These are phyloP conservation scores for Pinus albicaulis DNA, from an alignment of 75 land plant species.

Conservation along the genomic window DNA sequence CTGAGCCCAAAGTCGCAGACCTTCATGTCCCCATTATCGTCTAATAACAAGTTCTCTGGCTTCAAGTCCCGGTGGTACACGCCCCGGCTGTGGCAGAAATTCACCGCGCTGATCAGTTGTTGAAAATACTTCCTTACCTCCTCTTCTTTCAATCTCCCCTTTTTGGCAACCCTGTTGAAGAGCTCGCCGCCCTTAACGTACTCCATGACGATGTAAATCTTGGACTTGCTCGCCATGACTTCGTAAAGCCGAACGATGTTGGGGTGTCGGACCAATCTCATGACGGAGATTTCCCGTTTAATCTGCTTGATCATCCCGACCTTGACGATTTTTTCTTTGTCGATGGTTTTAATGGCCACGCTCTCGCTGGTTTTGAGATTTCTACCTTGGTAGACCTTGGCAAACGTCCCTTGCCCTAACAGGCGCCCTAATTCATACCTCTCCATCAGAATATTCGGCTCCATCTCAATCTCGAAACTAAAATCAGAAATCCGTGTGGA, in stretches of 20 bases:
- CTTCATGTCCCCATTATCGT: conserved; percentile 34
- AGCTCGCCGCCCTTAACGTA: conserved; percentile 62
- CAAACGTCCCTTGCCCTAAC: too few relatives aligned
- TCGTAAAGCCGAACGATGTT: conserved; percentile 79
- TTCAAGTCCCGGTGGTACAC: too few relatives aligned
- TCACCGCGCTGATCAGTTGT: conserved; percentile 53
- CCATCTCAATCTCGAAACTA: too few relatives aligned
- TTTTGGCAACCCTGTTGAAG: conserved; percentile 33
- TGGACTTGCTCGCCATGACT: conserved; percentile 71
- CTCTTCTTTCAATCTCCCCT: conserved; percentile 26
- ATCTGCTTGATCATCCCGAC: conserved; percentile 60
- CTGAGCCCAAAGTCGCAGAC: conserved; percentile 62
- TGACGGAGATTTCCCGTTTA: conserved; percentile 79
- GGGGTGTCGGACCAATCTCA: conserved; percentile 78
- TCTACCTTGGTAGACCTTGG: too few relatives aligned
- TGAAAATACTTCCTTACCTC: conserved; percentile 51
- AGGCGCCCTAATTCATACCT: too few relatives aligned
- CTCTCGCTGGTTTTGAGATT: too few relatives aligned
- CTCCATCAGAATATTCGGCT: too few relatives aligned
- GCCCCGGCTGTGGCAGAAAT: conserved; percentile 18
- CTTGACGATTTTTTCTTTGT: conserved; percentile 38
- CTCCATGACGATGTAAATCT: conserved; percentile 76
- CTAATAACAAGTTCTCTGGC: too few relatives aligned
- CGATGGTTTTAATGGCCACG: conserved; percentile 56
- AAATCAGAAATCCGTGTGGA: too few relatives aligned